Percentiles rank a stretch among this genome's conserved stretches.
Conservation (phyloP, 2,329 filamentous ascomycete genomes). For the Tympanopsis confertula region DNA sequence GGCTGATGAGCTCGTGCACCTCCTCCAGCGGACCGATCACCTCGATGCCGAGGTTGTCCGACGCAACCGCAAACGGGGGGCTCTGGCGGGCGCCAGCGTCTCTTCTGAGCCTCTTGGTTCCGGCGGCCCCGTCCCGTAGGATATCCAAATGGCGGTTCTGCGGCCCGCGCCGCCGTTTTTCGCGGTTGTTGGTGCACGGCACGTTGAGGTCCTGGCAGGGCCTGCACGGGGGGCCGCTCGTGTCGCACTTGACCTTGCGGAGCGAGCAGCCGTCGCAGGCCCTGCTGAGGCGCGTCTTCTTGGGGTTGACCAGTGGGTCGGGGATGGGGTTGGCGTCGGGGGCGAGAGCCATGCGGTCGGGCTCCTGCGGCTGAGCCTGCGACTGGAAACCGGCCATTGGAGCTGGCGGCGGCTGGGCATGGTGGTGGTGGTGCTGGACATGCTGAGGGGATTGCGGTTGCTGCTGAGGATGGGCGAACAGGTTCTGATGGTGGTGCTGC, state of each 20-base stretch:
- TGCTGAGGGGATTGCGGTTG: neutral
- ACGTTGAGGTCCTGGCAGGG: conserved; percentile 44
- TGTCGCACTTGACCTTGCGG: conserved; percentile 30
- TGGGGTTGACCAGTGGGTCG: neutral
- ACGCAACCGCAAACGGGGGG: conserved; percentile 15
- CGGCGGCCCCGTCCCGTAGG: conserved; percentile 37
- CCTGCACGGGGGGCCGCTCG: conserved; percentile 40
- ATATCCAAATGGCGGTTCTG: conserved; percentile 48
- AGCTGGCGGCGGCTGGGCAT: neutral
- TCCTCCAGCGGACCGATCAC: conserved; percentile 60
- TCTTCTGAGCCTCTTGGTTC: conserved; percentile 14
- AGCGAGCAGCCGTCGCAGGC: neutral
- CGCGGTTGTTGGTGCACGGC: conserved; percentile 43
- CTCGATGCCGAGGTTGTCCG: conserved; percentile 43
- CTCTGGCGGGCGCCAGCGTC: neutral
- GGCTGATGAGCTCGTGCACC: conserved; percentile 60
- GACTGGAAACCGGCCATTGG: too few relatives aligned
- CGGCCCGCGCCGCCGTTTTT: conserved; percentile 45
- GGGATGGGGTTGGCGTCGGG: neutral
- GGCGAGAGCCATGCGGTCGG: neutral
- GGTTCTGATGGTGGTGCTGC: neutral
- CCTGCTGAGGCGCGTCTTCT: neutral
- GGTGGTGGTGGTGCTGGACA: neutral
- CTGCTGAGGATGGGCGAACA: neutral
- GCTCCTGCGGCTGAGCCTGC: neutral